Percentiles rank a stretch among this genome's conserved stretches.
Evolutionary conservation across 1,284 basidiomycete genomes (phyloP).

Genomic region (Leucoagaricus sp.): DNA sequence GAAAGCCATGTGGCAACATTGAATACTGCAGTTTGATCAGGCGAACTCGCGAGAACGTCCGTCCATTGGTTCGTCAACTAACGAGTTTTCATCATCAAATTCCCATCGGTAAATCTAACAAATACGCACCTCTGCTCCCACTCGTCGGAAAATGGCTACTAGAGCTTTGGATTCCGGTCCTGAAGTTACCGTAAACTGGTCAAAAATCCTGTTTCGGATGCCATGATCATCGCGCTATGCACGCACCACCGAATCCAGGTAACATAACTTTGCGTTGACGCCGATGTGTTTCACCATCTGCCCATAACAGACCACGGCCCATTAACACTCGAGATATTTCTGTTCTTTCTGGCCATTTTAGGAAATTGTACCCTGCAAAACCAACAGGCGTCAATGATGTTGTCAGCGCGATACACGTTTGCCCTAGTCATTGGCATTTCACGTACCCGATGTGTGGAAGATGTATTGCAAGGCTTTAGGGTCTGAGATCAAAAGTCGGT

Average conservation of each 20-base stretch:
- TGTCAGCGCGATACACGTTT: background rate
- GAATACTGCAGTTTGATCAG: constrained; percentile 35
- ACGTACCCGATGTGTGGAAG: constrained; percentile 45
- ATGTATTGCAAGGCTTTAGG: constrained; percentile 50
- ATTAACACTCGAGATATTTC: constrained; percentile 44
- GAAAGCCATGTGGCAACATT: constrained; percentile 46
- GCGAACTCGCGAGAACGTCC: constrained; percentile 40
- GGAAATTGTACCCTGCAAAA: constrained; percentile 40
- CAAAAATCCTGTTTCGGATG: constrained; percentile 5
- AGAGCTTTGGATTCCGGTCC: constrained; percentile 49
- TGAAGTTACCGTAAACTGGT: constrained; percentile 17
- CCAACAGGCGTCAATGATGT: constrained; percentile 2
- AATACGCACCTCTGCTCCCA: constrained; percentile 41
- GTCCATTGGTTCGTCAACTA: constrained; percentile 44
- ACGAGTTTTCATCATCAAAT: constrained; percentile 7
- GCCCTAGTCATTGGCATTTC: background rate
- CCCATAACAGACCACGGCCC: constrained; percentile 46
- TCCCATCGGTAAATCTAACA: background rate
- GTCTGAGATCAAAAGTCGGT: constrained; percentile 45
- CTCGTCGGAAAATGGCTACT: constrained; percentile 49
- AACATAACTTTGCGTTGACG: constrained; percentile 38
- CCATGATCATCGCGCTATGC: constrained; percentile 4
- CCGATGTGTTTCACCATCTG: constrained; percentile 30
- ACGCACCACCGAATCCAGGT: constrained; percentile 34
- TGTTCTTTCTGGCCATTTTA: constrained; percentile 44